These are phyloP conservation scores for Aspergillus amoenus DNA, from an alignment of 2,329 filamentous ascomycete genomes.

Conservation along the genomic window DNA sequence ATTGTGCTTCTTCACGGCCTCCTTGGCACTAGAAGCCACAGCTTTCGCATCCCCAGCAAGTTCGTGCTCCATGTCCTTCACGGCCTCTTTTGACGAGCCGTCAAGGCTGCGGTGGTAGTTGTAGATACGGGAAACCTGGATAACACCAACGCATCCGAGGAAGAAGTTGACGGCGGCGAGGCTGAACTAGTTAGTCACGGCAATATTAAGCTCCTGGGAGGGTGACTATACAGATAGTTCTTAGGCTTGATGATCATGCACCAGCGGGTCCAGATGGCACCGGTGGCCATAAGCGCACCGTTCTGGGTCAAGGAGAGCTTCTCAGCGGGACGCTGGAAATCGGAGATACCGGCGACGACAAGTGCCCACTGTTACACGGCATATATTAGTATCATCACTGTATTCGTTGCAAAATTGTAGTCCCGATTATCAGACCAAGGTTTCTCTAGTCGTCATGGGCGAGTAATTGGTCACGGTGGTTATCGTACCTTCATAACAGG, in stretches of 20 bases:
- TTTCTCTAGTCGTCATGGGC: background rate
- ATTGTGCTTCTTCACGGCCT: slow-evolving; percentile 34
- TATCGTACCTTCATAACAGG: slow-evolving; percentile 79
- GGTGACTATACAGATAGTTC: slow-evolving; percentile 73
- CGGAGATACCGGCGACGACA: slow-evolving; percentile 86
- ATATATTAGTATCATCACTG: background rate
- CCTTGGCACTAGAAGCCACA: slow-evolving; percentile 29
- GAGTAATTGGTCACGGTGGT: background rate
- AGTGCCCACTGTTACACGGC: slow-evolving; percentile 69
- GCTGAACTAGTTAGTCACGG: slow-evolving; percentile 42
- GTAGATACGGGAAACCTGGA: slow-evolving; percentile 78
- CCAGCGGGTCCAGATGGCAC: slow-evolving; percentile 97
- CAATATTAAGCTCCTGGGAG: background rate
- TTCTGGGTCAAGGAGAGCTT: slow-evolving; percentile 94
- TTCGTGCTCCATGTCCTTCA: slow-evolving; percentile 40
- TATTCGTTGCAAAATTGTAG: background rate
- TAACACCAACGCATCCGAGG: slow-evolving; percentile 80
- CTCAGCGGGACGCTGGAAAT: slow-evolving; percentile 87
- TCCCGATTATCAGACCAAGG: too few species aligned
- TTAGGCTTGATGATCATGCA: slow-evolving; percentile 94
- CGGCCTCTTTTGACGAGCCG: slow-evolving; percentile 36
- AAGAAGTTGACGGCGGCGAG: slow-evolving; percentile 98
- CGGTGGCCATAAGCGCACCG: slow-evolving; percentile 82
- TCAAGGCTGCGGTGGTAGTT: slow-evolving; percentile 61
- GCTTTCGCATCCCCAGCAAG: slow-evolving; percentile 37